Evolutionary conservation across 1,139 yeast species (phyloP).

Genomic region (Pichia sp.): DNA sequence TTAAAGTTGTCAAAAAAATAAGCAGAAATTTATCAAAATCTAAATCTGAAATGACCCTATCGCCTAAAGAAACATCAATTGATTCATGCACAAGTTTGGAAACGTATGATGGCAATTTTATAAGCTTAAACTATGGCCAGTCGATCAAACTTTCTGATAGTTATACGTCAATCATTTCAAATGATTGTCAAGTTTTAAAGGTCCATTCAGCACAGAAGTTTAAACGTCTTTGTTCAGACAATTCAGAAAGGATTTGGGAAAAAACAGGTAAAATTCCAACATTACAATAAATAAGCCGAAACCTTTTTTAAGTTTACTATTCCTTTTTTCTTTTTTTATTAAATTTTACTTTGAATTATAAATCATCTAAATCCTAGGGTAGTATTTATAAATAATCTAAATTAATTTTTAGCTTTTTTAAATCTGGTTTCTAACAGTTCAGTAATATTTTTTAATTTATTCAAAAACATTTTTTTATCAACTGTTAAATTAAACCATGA

Average conservation of each 20-base stretch:
- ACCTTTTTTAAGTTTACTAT: not conserved
- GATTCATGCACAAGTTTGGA: not conserved
- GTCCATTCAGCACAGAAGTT: conserved; percentile 4
- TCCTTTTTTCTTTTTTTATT: not conserved
- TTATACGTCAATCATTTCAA: conserved; percentile 4
- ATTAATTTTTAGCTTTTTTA: conserved; percentile 7
- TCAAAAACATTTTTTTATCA: conserved; percentile 16
- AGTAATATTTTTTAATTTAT: conserved; percentile 15
- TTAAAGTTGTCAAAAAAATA: no score
- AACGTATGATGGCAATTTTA: not conserved
- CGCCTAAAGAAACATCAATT: not conserved
- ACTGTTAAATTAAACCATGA: conserved; percentile 23
- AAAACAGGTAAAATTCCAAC: conserved; percentile 5
- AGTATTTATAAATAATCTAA: not conserved
- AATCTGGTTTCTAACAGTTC: conserved; percentile 15
- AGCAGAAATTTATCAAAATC: no score
- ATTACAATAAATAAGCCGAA: not conserved
- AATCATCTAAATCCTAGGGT: no score
- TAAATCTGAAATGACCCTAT: no score
- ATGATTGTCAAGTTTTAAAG: not conserved
- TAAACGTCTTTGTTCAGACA: conserved; percentile 6
- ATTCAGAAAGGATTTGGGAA: conserved; percentile 8
- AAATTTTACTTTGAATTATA: not conserved
- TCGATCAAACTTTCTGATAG: not conserved
- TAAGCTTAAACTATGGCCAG: not conserved